A percentile compares a stretch with the other conserved stretches of the same genome.
Conservation (phyloP, 2,329 filamentous ascomycete species). For the Xylariales sp. region DNA sequence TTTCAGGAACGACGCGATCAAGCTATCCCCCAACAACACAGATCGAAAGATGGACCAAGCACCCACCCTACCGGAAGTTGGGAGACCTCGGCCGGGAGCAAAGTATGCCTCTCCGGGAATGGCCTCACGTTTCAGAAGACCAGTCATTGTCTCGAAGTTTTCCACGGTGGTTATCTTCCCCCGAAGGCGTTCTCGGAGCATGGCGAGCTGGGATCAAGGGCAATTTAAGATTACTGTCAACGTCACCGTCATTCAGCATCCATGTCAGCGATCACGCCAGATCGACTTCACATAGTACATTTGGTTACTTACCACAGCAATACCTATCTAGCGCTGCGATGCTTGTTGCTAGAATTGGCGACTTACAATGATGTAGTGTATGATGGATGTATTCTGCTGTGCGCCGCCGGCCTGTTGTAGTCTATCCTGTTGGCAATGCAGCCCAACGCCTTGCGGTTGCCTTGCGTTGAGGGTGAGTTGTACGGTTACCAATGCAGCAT, state of each 20-base stretch:
- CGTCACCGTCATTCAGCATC: slow-evolving; percentile 7
- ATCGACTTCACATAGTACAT: background rate
- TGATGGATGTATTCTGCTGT: background rate
- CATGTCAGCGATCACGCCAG: slow-evolving; percentile 7
- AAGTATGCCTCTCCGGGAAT: background rate
- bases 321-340: slow-evolving; percentile 3
- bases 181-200: slow-evolving; percentile 5
- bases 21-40: slow-evolving; percentile 2
- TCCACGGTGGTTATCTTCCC: no score
- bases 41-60: slow-evolving; percentile 12
- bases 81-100: no score
- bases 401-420: no score
- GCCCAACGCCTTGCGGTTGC: background rate
- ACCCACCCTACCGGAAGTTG: slow-evolving; percentile 2
- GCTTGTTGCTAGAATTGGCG: background rate
- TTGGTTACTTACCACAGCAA: no score
- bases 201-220: slow-evolving; percentile 6
- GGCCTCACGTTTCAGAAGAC: background rate
- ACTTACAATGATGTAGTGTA: background rate
- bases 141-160: background rate
- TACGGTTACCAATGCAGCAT: slow-evolving; percentile 1
- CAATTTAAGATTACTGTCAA: slow-evolving; percentile 8
- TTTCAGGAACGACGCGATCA: no score
- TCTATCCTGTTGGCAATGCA: no score
- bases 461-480: background rate